Base-by-base conservation (phyloP, 106 monocot species). In the Dioscorea alata region DNA sequence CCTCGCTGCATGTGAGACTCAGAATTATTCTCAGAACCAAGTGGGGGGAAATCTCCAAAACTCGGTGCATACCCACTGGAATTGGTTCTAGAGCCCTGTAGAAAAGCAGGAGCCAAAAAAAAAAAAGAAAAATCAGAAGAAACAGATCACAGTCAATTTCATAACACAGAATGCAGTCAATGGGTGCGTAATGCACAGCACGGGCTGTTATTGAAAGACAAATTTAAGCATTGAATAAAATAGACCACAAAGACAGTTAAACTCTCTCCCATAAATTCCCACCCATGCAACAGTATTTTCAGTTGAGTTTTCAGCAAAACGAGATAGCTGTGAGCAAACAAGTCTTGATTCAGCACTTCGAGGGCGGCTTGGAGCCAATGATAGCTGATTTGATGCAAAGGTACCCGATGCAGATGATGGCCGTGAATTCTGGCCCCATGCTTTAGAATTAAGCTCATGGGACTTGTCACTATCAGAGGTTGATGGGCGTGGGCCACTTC, bases 301-400 rank as follows among this genome's bases (percentile, higher is more conserved):
- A 62, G 67, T 48, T 33, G 68, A 54, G 75, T 68, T 75, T 61
- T 99, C 87, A 8, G 87, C 89, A 83, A 90, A 90, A 10, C 86
- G 78, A 60, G 92, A 90, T 6, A 87, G 71, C 63, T 99, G 97
- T 69, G 90, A 85, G 52, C 97, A 89, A 51, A 84, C 84, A 35
- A 87, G 83, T 56, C 92, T 84, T 72, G 92, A 85, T 67, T 99
- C 97, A 31, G 97, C 97, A 83, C 97, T 99, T 77, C 85, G 82
- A 58, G 97, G 97, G 9, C 97, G 92, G n/a, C 84, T 57, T 58
- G 81, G 50, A 8, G 60, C 60, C 6, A 66, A 25, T 59, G 77
- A 69, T 49, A 51, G 33, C 61, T 99, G 90, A 63, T 77, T 83
- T 61, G 82, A 69, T 33, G 83, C 65, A 48, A 85, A 78, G 58